phyloP scores from a whole-genome alignment of 2,329 filamentous ascomycete species.

The Phyllachora maydis region DNA sequence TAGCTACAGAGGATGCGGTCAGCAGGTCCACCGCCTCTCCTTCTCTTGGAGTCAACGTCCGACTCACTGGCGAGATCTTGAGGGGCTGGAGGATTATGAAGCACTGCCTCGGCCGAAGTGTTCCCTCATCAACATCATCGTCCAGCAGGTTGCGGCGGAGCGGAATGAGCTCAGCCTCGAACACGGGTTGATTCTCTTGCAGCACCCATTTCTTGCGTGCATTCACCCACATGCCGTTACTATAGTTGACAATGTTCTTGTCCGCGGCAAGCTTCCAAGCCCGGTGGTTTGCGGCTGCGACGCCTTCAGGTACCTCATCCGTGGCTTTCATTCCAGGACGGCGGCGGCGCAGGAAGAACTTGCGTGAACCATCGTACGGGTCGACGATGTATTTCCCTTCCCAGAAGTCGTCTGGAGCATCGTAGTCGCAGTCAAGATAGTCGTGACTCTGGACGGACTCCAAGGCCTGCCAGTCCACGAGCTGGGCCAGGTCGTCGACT shows the following conservation, averaged over 20 bases:
- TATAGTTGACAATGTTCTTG: slow-evolving; percentile 61
- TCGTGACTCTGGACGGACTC: slow-evolving; percentile 12
- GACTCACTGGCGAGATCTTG: slow-evolving; percentile 50
- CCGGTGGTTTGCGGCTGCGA: slow-evolving; percentile 24
- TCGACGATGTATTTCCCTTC: slow-evolving; percentile 32
- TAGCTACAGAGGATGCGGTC: too few species aligned
- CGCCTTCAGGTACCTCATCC: slow-evolving; percentile 40
- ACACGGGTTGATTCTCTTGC: slow-evolving; percentile 56
- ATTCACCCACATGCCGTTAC: slow-evolving; percentile 52
- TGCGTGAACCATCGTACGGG: slow-evolving; percentile 39
- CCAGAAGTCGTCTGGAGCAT: slow-evolving; percentile 26
- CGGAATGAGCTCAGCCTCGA: slow-evolving; percentile 52
- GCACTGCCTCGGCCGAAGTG: slow-evolving; percentile 22
- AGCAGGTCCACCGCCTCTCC: too few species aligned
- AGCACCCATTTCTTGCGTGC: slow-evolving; percentile 29
- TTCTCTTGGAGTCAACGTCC: too few species aligned
- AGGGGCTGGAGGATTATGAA: slow-evolving; percentile 63
- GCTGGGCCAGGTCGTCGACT: slow-evolving; percentile 5
- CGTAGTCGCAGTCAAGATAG: slow-evolving; percentile 11
- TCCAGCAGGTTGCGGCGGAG: slow-evolving; percentile 73
- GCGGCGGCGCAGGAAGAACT: slow-evolving; percentile 31
- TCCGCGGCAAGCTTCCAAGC: slow-evolving; percentile 15
- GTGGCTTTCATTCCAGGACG: slow-evolving; percentile 37
- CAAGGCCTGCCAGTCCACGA: slow-evolving; percentile 45
- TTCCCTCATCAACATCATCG: slow-evolving; percentile 28